A percentile compares a stretch with the other conserved stretches of the same genome.
Evolutionary conservation across 2,329 filamentous ascomycete genomes (phyloP).

Genomic region (Chaetothyriales sp.): DNA sequence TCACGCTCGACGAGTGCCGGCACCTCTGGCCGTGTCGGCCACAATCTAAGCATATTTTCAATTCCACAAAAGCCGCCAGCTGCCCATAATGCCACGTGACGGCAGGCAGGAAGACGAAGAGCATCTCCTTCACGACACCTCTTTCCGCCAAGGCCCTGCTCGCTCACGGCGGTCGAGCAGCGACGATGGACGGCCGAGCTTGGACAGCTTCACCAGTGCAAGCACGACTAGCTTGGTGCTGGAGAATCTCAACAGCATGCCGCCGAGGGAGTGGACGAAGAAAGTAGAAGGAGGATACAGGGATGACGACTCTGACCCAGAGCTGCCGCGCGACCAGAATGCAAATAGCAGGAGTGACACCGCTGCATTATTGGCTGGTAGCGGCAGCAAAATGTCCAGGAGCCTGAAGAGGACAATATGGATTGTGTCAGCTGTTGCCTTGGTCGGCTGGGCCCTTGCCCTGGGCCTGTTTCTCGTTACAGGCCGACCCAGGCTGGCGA

Average conservation of each 20-base stretch:
- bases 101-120: neutral
- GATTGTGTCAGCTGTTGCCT: conserved; percentile 27
- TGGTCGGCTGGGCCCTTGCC: conserved; percentile 33
- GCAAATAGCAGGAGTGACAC: conserved; percentile 1
- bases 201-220: conserved; percentile 16
- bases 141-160: too few relatives aligned
- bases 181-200: neutral
- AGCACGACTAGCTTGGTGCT: conserved; percentile 21
- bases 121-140: neutral
- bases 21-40: neutral
- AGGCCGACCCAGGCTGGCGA: conserved; percentile 23
- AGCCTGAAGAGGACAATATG: conserved; percentile 28
- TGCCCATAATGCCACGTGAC: neutral
- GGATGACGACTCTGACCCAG: conserved; percentile 20
- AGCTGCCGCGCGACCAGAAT: conserved; percentile 15
- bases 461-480: conserved; percentile 30
- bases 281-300: conserved; percentile 8
- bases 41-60: neutral
- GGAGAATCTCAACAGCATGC: conserved; percentile 17
- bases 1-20: neutral
- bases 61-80: neutral
- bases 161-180: neutral
- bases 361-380: neutral
- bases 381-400: conserved; percentile 15
- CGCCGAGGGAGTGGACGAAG: neutral